Evolutionary conservation across 139 green algal species (phyloP).

Genomic region (Raphidocelis subcapitata): DNA sequence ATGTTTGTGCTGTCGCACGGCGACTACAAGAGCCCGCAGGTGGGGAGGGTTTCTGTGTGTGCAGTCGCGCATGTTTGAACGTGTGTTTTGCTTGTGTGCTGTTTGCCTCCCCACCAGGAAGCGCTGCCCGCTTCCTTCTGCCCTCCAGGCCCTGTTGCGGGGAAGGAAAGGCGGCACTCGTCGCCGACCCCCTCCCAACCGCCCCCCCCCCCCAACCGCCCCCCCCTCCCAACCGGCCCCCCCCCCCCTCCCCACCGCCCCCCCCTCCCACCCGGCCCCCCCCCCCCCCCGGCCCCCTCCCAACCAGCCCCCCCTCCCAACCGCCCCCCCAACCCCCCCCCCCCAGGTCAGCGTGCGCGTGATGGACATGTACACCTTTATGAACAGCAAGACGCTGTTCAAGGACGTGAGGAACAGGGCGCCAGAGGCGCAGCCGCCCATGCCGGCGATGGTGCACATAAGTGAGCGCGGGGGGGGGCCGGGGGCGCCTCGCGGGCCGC

Average conservation of each 20-base stretch:
- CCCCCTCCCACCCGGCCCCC: not conserved
- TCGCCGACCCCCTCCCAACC: too few species aligned
- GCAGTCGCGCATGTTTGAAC: too few species aligned
- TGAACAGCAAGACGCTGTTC: conserved; percentile 84
- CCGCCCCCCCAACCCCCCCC: conserved; percentile 4
- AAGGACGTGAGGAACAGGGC: conserved; percentile 63
- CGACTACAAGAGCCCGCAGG: conserved; percentile 65
- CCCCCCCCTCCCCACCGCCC: too few species aligned
- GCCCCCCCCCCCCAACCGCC: too few species aligned
- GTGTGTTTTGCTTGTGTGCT: too few species aligned
- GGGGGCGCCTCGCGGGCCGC: too few species aligned
- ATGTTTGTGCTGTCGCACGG: conserved; percentile 88
- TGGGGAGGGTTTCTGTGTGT: not conserved
- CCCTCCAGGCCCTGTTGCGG: too few species aligned
- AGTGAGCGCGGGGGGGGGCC: conserved; percentile 35
- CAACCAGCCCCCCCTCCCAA: not conserved
- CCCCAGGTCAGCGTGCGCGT: conserved; percentile 65
- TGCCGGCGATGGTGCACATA: conserved; percentile 73
- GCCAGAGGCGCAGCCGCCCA: conserved; percentile 48
- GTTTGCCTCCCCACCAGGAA: too few species aligned
- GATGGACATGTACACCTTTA: conserved; percentile 82
- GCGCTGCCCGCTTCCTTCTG: too few species aligned
- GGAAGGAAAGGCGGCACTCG: too few species aligned
- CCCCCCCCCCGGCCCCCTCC: not conserved
- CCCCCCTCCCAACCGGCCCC: too few species aligned